Percentiles rank a stretch among this genome's conserved stretches.
phyloP scores from a whole-genome alignment of 257 asterid species.

The Solanum virginianum region DNA sequence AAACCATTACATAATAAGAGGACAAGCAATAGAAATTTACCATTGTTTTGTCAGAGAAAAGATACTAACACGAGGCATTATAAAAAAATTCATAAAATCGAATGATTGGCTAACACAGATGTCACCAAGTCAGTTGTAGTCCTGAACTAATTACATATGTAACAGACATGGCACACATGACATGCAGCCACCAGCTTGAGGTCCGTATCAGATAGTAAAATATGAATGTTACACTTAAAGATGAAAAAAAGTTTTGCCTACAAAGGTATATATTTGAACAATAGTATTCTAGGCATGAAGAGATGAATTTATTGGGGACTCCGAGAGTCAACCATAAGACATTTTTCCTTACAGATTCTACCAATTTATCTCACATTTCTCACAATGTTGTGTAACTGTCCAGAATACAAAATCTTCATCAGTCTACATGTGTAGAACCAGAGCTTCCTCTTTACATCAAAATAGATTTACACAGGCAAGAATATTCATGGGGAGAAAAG shows the following conservation, averaged over 20 bases:
- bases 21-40: background rate
- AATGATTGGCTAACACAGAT: background rate
- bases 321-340: background rate
- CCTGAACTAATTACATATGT: background rate
- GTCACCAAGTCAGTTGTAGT: background rate
- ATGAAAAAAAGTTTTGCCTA: background rate
- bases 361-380: background rate
- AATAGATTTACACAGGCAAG: background rate
- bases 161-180: background rate
- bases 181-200: background rate
- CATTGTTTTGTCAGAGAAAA: background rate
- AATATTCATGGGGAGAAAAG: background rate
- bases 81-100: background rate
- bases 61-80: background rate
- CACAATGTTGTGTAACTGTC: background rate
- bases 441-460: background rate
- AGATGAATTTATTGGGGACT: background rate
- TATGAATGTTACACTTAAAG: background rate
- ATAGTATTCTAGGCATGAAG: background rate
- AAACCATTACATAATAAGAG: background rate
- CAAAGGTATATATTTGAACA: background rate
- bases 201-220: background rate
- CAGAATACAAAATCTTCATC: background rate
- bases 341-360: background rate
- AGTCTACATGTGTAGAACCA: background rate